Base-by-base conservation (phyloP, 441 rosid species). In the Cnidoscolus chayamansa region DNA sequence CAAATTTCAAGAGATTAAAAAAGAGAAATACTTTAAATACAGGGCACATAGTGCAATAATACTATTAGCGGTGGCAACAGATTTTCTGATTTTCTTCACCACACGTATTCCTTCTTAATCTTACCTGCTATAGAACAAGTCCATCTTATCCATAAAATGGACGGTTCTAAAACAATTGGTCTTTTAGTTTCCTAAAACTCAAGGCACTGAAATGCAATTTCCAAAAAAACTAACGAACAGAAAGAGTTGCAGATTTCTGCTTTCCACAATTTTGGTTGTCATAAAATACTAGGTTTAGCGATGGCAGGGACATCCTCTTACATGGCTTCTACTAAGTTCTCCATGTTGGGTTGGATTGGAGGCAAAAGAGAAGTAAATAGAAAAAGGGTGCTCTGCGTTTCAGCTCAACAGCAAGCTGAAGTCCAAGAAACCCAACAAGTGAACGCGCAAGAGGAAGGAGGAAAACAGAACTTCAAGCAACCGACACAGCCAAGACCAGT, bases 401-500 rank as follows among this genome's bases (percentile, higher is more conserved):
- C 88, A 63, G 84, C 89, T 67, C 87, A 86, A 54, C 87, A 87
- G 72, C 81, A 80, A 71, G 77, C 88, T 19, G 78, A 85, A 40
- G 78, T 80, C 17, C 77, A 84, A 74, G 90, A 83, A 76, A 67
- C 82, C 25, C 75, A 78, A 63, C 59, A 74, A 75, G 67, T 55
- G 54, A 65, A 51, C 4, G 55, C 67, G 20, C 77, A 72, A 77
- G 82, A 80, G 68, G 78, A 72, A 7, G 17, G 60, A 7, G 72
- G 61, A 45, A 31, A 15, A 19, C 62, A 82, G 72, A 77, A 78
- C 49, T 68, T 62, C 71, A 87, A 82, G 80, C 78, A 79, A 66
- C 75, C 71, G 30, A 83, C 85, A 2, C 81, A 79, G 65, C 83
- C 89, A 37, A 86, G 98, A 72, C 98, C 98, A 2, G 97, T 88